phyloP scores from a whole-genome alignment of 805 yeast genomes.

The Candida ponderosae region DNA sequence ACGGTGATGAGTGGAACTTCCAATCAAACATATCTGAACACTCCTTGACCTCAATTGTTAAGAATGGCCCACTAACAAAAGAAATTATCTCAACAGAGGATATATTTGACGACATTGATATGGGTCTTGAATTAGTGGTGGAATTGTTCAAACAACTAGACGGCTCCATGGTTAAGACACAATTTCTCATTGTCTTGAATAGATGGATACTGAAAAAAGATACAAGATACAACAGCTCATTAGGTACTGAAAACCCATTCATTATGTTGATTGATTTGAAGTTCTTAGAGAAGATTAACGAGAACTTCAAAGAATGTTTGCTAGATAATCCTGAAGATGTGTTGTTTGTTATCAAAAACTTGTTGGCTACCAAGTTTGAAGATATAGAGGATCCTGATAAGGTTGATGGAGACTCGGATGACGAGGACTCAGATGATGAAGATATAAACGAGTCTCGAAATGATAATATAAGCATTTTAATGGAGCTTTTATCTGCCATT shows the following conservation, averaged over 20 bases:
- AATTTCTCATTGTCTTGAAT: constrained; percentile 45
- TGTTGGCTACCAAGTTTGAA: constrained; percentile 22
- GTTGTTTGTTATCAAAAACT: constrained; percentile 37
- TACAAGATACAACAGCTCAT: constrained; percentile 1
- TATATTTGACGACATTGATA: constrained; percentile 37
- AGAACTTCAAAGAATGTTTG: constrained; percentile 44
- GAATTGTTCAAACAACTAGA: constrained; percentile 42
- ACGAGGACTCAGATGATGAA: constrained; percentile 22
- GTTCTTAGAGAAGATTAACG: constrained; percentile 54
- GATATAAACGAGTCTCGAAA: constrained; percentile 17
- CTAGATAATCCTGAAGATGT: constrained; percentile 43
- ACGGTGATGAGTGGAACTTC: constrained; percentile 28
- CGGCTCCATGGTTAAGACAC: constrained; percentile 34
- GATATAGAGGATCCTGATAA: constrained; percentile 11
- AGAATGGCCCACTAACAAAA: constrained; percentile 3
- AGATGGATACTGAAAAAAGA: constrained; percentile 44
- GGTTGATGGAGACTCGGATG: constrained; percentile 31
- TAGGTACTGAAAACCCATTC: constrained; percentile 37
- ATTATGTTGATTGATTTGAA: constrained; percentile 51
- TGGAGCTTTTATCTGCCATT: constrained; percentile 31
- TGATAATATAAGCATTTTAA: constrained; percentile 23
- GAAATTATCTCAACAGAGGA: constrained; percentile 15
- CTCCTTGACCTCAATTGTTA: constrained; percentile 26
- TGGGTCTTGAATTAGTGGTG: constrained; percentile 31
- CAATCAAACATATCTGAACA: constrained; percentile 24